A percentile compares a stretch with the other conserved stretches of the same genome.
Evolutionary conservation across 228 moss, liverwort and hornwort species (phyloP).

Genomic region (Sphagnum fallax): DNA sequence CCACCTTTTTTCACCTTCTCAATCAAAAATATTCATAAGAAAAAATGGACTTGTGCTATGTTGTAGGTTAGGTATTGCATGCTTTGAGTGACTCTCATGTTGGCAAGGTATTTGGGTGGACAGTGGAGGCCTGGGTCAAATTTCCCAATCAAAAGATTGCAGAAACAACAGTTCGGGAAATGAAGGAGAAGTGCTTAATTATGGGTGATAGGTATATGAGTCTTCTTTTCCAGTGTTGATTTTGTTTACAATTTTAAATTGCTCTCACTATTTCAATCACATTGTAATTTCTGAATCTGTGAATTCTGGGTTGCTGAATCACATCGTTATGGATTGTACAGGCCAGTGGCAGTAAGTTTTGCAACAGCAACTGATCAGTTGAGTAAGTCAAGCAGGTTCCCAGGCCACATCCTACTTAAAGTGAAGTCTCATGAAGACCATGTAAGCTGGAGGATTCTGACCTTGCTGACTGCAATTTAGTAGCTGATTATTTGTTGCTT

Average conservation of each 20-base stretch:
- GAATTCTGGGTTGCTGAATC: too few species aligned
- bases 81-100: too few species aligned
- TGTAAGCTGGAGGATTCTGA: constrained; percentile 10
- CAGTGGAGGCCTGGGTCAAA: constrained; percentile 14
- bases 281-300: too few species aligned
- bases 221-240: too few species aligned
- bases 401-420: constrained; percentile 30
- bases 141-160: constrained; percentile 7
- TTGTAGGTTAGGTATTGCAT: too few species aligned
- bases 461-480: not conserved
- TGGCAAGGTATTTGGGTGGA: not conserved
- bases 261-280: too few species aligned
- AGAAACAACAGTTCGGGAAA: constrained; percentile 9
- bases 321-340: constrained; percentile 8
- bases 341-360: constrained; percentile 36
- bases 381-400: constrained; percentile 1
- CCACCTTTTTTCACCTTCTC: too few species aligned
- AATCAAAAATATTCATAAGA: too few species aligned
- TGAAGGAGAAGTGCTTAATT: constrained; percentile 7
- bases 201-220: constrained; percentile 21
- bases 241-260: too few species aligned
- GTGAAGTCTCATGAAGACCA: constrained; percentile 10
- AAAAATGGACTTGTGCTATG: too few species aligned
- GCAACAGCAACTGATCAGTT: constrained; percentile 8
- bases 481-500: not conserved